These are phyloP conservation scores for Adansonia digitata DNA, from an alignment of 345 rosid genomes.

Conservation along the genomic window DNA sequence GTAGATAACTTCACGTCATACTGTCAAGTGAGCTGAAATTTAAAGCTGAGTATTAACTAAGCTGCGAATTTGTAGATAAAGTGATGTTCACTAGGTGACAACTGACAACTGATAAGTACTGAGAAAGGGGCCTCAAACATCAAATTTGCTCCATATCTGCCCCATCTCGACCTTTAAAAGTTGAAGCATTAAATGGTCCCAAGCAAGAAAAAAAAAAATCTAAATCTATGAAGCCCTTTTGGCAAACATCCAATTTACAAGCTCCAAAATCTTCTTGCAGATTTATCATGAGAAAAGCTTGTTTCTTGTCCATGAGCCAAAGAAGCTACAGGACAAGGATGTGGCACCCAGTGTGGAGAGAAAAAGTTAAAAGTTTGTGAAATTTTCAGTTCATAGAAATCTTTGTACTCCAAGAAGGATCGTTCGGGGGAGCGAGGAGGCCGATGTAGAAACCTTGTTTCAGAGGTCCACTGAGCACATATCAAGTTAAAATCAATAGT, in stretches of 20 bases:
- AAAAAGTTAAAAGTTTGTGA: slow-evolving; percentile 23
- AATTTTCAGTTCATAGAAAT: slow-evolving; percentile 26
- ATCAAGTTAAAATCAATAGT: slow-evolving; percentile 36
- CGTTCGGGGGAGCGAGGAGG: slow-evolving; percentile 42
- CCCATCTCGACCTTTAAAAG: slow-evolving; percentile 23
- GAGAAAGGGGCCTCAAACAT: too few species aligned
- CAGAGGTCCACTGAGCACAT: slow-evolving; percentile 40
- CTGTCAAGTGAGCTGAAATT: too few species aligned
- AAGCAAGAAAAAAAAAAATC: neutral
- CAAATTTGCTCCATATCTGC: too few species aligned
- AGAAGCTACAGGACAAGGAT: slow-evolving; percentile 15
- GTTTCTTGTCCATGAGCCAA: slow-evolving; percentile 10
- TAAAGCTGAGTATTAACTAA: too few species aligned
- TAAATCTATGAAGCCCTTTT: neutral
- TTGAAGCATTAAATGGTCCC: neutral
- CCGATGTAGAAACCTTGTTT: slow-evolving; percentile 38
- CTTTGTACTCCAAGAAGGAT: slow-evolving; percentile 29
- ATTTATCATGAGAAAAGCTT: neutral
- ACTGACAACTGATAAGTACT: too few species aligned
- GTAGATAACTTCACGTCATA: too few species aligned
- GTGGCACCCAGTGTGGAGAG: slow-evolving; percentile 17
- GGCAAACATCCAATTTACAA: neutral
- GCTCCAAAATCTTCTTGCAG: neutral
- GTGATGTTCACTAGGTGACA: too few species aligned
- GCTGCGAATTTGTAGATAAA: too few species aligned